Evolutionary conservation across 345 rosid genomes (phyloP).

Genomic region (Lumnitzera littorea): DNA sequence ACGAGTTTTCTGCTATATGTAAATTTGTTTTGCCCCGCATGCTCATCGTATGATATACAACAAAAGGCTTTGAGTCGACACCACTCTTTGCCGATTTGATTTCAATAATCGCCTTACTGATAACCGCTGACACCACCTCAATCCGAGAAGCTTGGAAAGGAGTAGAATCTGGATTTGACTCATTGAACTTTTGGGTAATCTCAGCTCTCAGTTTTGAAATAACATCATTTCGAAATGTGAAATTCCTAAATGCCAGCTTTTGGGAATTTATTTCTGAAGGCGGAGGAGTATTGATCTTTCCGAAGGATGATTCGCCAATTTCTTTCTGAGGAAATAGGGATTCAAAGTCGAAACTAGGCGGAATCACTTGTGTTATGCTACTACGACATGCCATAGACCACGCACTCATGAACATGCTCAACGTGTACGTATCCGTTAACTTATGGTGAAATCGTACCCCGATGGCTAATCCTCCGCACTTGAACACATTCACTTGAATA

Average conservation of each 20-base stretch:
- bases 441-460: constrained; percentile 12
- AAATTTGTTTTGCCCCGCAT: not conserved
- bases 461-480: constrained; percentile 19
- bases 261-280: not conserved
- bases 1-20: too few species aligned
- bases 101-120: constrained; percentile 9
- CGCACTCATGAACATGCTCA: constrained; percentile 7
- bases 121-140: constrained; percentile 10
- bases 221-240: constrained; percentile 8
- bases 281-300: not conserved
- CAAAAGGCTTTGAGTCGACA: constrained; percentile 4
- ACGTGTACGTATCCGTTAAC: constrained; percentile 16
- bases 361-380: not conserved
- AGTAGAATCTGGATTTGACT: not conserved
- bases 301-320: not conserved
- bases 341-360: constrained; percentile 10
- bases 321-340: constrained; percentile 10
- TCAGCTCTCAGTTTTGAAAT: constrained; percentile 11
- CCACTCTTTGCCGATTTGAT: too few species aligned
- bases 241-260: constrained; percentile 10
- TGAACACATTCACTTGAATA: constrained; percentile 17
- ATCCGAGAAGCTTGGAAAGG: constrained; percentile 12
- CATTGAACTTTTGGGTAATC: not conserved
- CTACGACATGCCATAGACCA: constrained; percentile 20
- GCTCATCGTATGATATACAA: not conserved